Conservation (phyloP, 805 yeast genomes). For the Blastobotrys attinorum region DNA sequence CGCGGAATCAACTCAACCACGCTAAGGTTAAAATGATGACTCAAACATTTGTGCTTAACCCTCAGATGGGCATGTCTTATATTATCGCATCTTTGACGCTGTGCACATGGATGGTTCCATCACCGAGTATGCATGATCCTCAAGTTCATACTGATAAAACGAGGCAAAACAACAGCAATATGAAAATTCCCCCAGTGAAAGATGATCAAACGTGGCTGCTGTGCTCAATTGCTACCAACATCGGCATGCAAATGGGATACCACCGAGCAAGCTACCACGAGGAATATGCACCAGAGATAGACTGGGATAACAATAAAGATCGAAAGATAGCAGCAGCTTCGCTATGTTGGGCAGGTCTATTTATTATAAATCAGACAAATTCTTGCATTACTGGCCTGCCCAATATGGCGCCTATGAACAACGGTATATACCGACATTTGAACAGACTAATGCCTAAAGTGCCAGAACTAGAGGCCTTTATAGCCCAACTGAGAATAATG, state of each 20-base stretch:
- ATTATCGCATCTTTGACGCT: constrained; percentile 5
- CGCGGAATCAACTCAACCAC: constrained; percentile 1
- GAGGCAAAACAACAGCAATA: too few relatives aligned
- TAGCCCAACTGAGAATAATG: constrained; percentile 6
- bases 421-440: neutral
- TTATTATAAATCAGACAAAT: neutral
- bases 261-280: constrained; percentile 2
- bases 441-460: neutral
- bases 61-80: neutral
- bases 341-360: neutral
- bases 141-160: too few relatives aligned
- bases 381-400: neutral
- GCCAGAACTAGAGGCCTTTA: constrained; percentile 4
- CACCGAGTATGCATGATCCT: too few relatives aligned
- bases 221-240: constrained; percentile 7
- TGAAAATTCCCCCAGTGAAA: too few relatives aligned
- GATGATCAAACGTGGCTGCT: constrained; percentile 9
- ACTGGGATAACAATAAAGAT: neutral
- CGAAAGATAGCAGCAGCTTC: neutral
- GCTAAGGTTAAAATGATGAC: neutral
- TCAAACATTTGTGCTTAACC: neutral
- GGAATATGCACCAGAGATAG: neutral
- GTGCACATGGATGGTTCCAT: constrained; percentile 1
- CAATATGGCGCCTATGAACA: neutral
- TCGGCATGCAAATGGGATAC: constrained; percentile 10